Percentiles rank a stretch among this genome's conserved stretches.
Evolutionary conservation across 805 yeast genomes (phyloP).

Genomic region (Phaffomyces thermotolerans): DNA sequence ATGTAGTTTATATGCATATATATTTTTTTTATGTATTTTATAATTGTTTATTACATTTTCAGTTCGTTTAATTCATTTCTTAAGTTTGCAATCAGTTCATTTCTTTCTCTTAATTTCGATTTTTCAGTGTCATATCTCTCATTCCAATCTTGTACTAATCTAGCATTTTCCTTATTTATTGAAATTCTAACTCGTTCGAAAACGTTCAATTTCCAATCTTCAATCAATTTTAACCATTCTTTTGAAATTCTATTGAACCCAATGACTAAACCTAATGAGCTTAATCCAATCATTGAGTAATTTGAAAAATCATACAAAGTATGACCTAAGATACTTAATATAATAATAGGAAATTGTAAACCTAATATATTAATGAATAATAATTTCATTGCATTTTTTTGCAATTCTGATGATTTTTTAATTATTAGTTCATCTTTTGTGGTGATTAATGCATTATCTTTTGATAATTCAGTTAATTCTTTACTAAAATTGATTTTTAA

Average conservation of each 20-base stretch:
- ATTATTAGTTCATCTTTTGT: slow-evolving; percentile 16
- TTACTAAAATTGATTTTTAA: neutral
- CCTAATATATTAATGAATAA: slow-evolving; percentile 24
- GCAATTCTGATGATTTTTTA: slow-evolving; percentile 17
- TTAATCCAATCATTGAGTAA: slow-evolving; percentile 27
- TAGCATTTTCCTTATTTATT: slow-evolving; percentile 14
- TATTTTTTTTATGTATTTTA: no score
- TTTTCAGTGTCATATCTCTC: slow-evolving; percentile 3
- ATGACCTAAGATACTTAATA: slow-evolving; percentile 23
- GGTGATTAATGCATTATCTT: slow-evolving; percentile 14
- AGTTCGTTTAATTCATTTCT: slow-evolving; percentile 1
- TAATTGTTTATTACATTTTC: neutral
- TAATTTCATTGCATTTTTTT: slow-evolving; percentile 20
- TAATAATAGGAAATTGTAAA: slow-evolving; percentile 26
- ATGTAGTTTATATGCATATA: neutral
- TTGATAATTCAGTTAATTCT: slow-evolving; percentile 6
- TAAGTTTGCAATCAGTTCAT: slow-evolving; percentile 1
- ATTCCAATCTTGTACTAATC: slow-evolving; percentile 19
- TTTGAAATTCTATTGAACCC: slow-evolving; percentile 28
- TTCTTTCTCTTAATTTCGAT: slow-evolving; percentile 4
- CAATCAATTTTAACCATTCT: slow-evolving; percentile 22
- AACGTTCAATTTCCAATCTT: slow-evolving; percentile 17
- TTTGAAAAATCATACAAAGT: slow-evolving; percentile 23
- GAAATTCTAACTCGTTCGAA: slow-evolving; percentile 21
- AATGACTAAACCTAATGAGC: slow-evolving; percentile 24